These are phyloP conservation scores for Dillenia suffruticosa DNA, from an alignment of 164 flowering plant species.

Conservation along the genomic window DNA sequence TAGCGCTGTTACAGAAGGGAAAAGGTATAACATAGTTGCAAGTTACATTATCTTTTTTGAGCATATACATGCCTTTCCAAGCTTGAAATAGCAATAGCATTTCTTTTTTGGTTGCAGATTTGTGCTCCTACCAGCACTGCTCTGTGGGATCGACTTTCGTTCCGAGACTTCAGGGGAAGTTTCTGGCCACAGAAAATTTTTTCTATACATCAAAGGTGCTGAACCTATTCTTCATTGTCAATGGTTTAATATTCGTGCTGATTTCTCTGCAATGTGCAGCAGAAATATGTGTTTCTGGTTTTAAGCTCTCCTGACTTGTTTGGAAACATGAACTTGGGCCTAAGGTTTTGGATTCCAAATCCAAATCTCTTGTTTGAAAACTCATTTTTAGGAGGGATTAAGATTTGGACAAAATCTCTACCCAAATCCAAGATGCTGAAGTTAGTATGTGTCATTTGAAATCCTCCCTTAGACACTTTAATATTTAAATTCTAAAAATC, in stretches of 20 bases:
- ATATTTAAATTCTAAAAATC: no score
- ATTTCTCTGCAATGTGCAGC: background rate
- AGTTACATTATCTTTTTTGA: no score
- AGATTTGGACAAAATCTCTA: no score
- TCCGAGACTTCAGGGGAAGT: slow-evolving; percentile 74
- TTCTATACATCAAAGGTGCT: slow-evolving; percentile 81
- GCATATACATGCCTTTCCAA: no score
- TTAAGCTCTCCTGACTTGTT: slow-evolving; percentile 4
- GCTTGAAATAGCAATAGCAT: background rate
- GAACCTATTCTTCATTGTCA: background rate
- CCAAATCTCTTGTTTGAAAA: no score
- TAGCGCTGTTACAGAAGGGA: slow-evolving; percentile 66
- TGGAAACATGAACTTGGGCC: no score
- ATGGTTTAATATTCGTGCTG: background rate
- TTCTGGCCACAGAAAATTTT: slow-evolving; percentile 95
- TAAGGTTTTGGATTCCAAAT: no score
- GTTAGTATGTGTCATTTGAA: no score
- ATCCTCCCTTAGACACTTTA: no score
- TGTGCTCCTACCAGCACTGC: slow-evolving; percentile 60
- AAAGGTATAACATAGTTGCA: slow-evolving; percentile 43
- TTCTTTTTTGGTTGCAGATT: slow-evolving; percentile 41
- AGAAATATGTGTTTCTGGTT: slow-evolving; percentile 4
- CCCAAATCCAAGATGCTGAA: no score
- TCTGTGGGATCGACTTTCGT: slow-evolving; percentile 61
- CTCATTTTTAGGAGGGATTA: no score